Evolutionary conservation across 2,329 filamentous ascomycete species (phyloP).

Genomic region (Chrysosphaeria jannelii): DNA sequence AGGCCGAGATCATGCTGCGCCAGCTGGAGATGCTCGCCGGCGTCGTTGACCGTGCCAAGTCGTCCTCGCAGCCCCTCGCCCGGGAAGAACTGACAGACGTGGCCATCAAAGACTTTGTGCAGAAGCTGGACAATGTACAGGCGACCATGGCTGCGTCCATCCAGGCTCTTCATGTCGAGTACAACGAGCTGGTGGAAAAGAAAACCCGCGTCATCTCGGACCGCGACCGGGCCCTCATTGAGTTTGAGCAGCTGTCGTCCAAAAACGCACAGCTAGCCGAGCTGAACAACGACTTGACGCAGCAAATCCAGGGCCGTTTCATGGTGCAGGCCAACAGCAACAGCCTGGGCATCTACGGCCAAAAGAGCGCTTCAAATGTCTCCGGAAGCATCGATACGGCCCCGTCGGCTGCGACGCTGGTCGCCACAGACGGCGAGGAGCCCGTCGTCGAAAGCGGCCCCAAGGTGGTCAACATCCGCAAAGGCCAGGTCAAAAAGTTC

Average conservation of each 20-base stretch:
- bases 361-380: constrained; percentile 18
- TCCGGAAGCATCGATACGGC: constrained; percentile 19
- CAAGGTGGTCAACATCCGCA: constrained; percentile 86
- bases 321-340: constrained; percentile 30
- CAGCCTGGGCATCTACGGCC: constrained; percentile 23
- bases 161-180: constrained; percentile 33
- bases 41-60: constrained; percentile 64
- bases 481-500: constrained; percentile 84
- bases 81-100: constrained; percentile 60
- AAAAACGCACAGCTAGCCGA: constrained; percentile 88
- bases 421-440: constrained; percentile 35
- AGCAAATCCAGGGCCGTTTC: constrained; percentile 80
- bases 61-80: constrained; percentile 52
- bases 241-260: constrained; percentile 79
- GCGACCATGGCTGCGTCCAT: constrained; percentile 24
- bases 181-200: constrained; percentile 60
- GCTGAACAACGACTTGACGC: constrained; percentile 82
- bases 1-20: constrained; percentile 82
- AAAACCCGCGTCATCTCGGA: constrained; percentile 54
- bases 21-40: constrained; percentile 74
- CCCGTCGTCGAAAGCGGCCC: constrained; percentile 38
- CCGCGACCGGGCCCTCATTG: constrained; percentile 76
- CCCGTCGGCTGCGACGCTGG: constrained; percentile 23
- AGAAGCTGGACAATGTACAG: constrained; percentile 34
- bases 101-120: constrained; percentile 72